Conservation (phyloP, 2,329 filamentous ascomycete genomes). For the Colletotrichum eremochloae region DNA sequence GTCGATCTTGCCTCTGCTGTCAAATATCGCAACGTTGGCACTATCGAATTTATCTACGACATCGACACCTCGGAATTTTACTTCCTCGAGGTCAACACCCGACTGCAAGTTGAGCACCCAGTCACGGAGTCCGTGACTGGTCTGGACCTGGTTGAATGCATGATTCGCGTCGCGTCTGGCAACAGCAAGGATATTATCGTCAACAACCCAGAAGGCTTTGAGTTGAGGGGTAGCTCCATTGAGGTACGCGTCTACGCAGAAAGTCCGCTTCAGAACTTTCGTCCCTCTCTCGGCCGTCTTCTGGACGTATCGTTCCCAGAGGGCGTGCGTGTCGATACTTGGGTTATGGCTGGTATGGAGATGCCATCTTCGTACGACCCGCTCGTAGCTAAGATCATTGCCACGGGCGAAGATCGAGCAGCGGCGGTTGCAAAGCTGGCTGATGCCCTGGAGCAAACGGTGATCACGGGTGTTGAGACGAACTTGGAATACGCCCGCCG, state of each 20-base stretch:
- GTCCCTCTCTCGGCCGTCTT: slow-evolving; percentile 76
- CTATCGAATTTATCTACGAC: slow-evolving; percentile 61
- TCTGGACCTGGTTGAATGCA: slow-evolving; percentile 54
- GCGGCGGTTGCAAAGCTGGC: slow-evolving; percentile 74
- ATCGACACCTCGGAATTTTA: slow-evolving; percentile 54
- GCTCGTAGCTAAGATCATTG: slow-evolving; percentile 82
- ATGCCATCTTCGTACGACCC: slow-evolving; percentile 83
- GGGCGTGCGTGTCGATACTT: slow-evolving; percentile 75
- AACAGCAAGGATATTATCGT: slow-evolving; percentile 48
- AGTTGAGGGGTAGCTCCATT: slow-evolving; percentile 75
- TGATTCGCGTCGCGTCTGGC: slow-evolving; percentile 58
- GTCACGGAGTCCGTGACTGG: slow-evolving; percentile 56
- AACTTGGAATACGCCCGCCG: slow-evolving; percentile 52
- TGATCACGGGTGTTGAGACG: slow-evolving; percentile 51
- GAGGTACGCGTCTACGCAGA: slow-evolving; percentile 82
- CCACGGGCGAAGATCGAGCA: slow-evolving; percentile 69
- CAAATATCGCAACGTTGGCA: slow-evolving; percentile 58
- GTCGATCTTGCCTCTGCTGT: slow-evolving; percentile 52
- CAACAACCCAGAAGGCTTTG: slow-evolving; percentile 29
- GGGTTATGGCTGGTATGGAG: slow-evolving; percentile 77
- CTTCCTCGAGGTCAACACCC: slow-evolving; percentile 64
- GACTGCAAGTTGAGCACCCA: slow-evolving; percentile 63
- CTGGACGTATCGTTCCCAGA: slow-evolving; percentile 71
- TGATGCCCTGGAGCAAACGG: slow-evolving; percentile 67
- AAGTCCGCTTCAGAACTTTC: slow-evolving; percentile 74